Evolutionary conservation across 768 basidiomycete genomes (phyloP), one percentile per base, ranked within the genome.

Genomic region (Auricularia sp.): DNA sequence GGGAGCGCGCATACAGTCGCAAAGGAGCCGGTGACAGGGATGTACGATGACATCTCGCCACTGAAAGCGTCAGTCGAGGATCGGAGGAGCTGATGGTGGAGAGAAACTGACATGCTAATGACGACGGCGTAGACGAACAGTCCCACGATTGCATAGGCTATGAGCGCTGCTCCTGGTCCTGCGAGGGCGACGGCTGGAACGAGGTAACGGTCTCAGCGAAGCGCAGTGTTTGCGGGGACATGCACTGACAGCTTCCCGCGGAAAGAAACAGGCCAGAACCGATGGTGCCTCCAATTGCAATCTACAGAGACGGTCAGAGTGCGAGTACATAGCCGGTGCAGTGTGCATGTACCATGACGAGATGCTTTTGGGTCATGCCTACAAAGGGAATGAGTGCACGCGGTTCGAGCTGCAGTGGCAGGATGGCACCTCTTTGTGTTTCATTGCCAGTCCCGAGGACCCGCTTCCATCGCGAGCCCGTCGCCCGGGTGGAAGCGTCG

Each of bases 11-110:
- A 8, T 59, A 86, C 84, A 24, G 77, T 75, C 18, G 85, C 82
- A 71, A 86, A 86, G 39, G 83, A 81, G 39, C 84, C 86, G 33
- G 83, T 82, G 33, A 86, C 82, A 0, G 84, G 85, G 65, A 78
- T 85, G 75, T 85, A 81, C 18, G 83, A 79, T 24, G 85, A 78
- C 86, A 89, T 87, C 70, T 87, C 86, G 11, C 85, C 85, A 37
- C 82, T 83, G 37, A 54, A 18, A 63, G 8, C 44, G 37, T 42
- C 39, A 13, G 37, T 33, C 3, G 42, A 39, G 13, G 54, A 42
- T 42, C 39, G 39, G 39, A 42, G 39, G 39, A 42, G 39, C 39
- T 14, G 39, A 7, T 42, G 39, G 8, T 5, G 24, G 7, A 63
- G 39, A n/a, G 11, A 35, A 54, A 68, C 77, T 70, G 64, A 82